These are phyloP conservation scores for Prorocentrum cordatum DNA, from an alignment of 169 alveolate species.

Conservation along the genomic window DNA sequence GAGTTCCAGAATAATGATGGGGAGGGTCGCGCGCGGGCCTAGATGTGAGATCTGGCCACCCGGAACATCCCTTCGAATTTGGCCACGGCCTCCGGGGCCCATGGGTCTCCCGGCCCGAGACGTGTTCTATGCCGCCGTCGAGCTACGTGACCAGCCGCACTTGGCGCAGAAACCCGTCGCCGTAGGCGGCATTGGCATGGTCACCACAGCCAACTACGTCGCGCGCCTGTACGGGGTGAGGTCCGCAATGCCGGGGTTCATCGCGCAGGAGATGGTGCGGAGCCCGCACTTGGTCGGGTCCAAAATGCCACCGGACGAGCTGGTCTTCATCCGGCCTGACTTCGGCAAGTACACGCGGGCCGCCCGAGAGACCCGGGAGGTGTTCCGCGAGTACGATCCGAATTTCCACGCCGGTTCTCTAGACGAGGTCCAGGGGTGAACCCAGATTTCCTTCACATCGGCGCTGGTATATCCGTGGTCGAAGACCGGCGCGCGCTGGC, in stretches of 20 bases:
- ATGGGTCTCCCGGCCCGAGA: no score
- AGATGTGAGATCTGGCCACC: no score
- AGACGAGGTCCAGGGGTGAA: conserved; percentile 55
- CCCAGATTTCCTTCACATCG: no score
- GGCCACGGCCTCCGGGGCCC: no score
- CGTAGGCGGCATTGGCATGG: conserved; percentile 58
- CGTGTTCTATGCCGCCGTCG: conserved; percentile 67
- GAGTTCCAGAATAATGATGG: no score
- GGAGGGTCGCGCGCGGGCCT: no score
- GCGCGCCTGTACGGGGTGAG: conserved; percentile 38
- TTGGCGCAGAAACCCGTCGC: conserved; percentile 51
- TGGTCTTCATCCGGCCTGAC: conserved; percentile 16
- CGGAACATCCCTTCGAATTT: no score
- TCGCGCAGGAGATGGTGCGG: conserved; percentile 58
- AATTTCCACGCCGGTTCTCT: conserved; percentile 6
- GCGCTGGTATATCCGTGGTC: no score
- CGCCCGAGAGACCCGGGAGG: conserved; percentile 30
- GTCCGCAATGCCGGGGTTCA: conserved; percentile 68
- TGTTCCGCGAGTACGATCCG: conserved; percentile 55
- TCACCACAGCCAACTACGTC: background rate
- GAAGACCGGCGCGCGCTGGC: no score
- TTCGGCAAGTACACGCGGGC: conserved; percentile 28
- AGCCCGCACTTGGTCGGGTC: conserved; percentile 22
- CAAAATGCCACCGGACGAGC: conserved; percentile 69
- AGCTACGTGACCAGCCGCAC: conserved; percentile 29